Conservation (phyloP, 2,329 filamentous ascomycete genomes). For the Colletotrichum sp. region DNA sequence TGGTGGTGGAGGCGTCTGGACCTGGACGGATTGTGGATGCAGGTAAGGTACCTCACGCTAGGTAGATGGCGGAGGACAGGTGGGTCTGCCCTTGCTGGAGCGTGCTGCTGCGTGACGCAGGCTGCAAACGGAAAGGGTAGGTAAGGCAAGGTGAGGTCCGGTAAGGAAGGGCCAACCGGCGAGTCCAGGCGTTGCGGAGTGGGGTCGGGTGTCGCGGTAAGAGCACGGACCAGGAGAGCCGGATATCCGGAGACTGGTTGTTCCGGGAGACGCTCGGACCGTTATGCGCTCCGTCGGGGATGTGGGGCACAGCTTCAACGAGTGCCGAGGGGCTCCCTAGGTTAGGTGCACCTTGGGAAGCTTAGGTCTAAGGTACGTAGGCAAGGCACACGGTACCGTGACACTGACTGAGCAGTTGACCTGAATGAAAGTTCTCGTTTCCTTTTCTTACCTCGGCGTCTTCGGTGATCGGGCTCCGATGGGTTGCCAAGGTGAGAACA, state of each 20-base stretch:
- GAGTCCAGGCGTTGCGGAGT: background rate
- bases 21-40: background rate
- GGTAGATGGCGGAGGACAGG: background rate
- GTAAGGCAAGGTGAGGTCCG: slow-evolving; percentile 2
- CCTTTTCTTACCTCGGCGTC: background rate
- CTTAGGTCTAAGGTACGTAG: background rate
- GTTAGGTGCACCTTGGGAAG: background rate
- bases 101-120: background rate
- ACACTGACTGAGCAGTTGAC: background rate
- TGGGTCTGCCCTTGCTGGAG: background rate
- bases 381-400: background rate
- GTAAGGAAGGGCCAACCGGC: background rate
- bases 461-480: background rate
- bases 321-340: background rate
- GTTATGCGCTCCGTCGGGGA: background rate
- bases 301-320: background rate
- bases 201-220: background rate
- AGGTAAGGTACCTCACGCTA: background rate
- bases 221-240: background rate
- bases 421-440: background rate
- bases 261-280: background rate
- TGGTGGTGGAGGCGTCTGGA: background rate
- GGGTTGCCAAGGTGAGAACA: background rate
- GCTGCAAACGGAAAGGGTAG: background rate
- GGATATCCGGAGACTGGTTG: background rate